Evolutionary conservation across 2,329 filamentous ascomycete species (phyloP), one percentile per base, ranked within the genome.

Genomic region (Mycocentrospora acerina): DNA sequence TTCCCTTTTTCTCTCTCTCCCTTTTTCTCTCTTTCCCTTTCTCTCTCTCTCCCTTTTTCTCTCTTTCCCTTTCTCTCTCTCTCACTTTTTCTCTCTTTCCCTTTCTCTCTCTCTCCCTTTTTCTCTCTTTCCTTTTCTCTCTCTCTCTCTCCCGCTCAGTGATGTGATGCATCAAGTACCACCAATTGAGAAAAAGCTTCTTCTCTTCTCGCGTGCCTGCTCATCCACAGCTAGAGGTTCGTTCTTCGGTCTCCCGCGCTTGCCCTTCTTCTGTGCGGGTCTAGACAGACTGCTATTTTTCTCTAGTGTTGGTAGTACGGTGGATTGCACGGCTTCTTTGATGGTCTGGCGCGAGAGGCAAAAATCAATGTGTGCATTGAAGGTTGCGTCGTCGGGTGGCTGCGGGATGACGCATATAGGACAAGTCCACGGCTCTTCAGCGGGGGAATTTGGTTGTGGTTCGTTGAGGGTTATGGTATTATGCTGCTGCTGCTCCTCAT

Each of bases 311-410:
- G 45, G 24, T 4, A 57, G 51, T 2, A 54, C 45, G 4, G 61
- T 64, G 2, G 52, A 76, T 40, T 88, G 83, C 1, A 93, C 83
- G 0, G 82, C 85, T 56, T 96, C 88, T 30, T 85, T 85, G 55
- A 98, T 97, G 0, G 89, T 88, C 58, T 87, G 82, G 38, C 84
- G 78, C 1, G 90, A 96, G 2, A 98, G 77, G 64, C 93, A 98
- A 7, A 86, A 79, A 63, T 98, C 93, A 35, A 98, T 90, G 59
- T 98, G 93, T 40, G 86, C 81, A 53, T 98, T 98, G 69, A 97
- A 95, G 1, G 71, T 72, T 30, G 76, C 77, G 62, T 96, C 89
- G 33, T 91, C 78, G 0, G 89, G 80, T 1, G 73, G 59, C 58
- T 96, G 90, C 0, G 88, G 83, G 12, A 84, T 75, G n/a, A 73